These are phyloP conservation scores for Microcyclosporella mali DNA, from an alignment of 2,329 filamentous ascomycete genomes.

Conservation along the genomic window DNA sequence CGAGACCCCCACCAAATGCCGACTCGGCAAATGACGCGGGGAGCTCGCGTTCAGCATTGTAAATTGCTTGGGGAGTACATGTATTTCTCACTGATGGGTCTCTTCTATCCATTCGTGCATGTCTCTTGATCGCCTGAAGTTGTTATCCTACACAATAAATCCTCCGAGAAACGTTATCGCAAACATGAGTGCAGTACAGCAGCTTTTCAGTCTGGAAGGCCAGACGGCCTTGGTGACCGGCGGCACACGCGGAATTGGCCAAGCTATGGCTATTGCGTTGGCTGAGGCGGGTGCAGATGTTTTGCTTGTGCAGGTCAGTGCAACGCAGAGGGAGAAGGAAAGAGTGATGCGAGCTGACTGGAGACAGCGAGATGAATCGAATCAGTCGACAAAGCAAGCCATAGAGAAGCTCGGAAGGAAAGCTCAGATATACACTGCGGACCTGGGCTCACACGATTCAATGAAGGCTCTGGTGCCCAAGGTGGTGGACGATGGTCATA, in stretches of 20 bases:
- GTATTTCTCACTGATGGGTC: too few species aligned
- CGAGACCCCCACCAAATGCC: too few species aligned
- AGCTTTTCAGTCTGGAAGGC: slow-evolving; percentile 46
- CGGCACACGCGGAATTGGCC: slow-evolving; percentile 46
- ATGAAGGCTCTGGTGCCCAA: slow-evolving; percentile 56
- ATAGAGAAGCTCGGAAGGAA: slow-evolving; percentile 62
- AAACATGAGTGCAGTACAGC: slow-evolving; percentile 32
- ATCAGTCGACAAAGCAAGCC: slow-evolving; percentile 51
- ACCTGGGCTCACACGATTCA: slow-evolving; percentile 57
- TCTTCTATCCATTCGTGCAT: too few species aligned
- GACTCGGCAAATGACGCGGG: too few species aligned
- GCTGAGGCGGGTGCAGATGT: slow-evolving; percentile 48
- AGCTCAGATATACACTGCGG: slow-evolving; percentile 61
- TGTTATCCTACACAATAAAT: too few species aligned
- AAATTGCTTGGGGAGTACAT: too few species aligned
- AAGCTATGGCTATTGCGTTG: slow-evolving; percentile 46
- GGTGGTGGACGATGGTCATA: slow-evolving; percentile 55
- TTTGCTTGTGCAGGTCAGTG: slow-evolving; percentile 42
- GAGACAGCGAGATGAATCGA: slow-evolving; percentile 50
- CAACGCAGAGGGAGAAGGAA: not conserved
- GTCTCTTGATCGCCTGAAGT: too few species aligned
- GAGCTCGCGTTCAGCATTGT: too few species aligned
- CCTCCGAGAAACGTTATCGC: too few species aligned
- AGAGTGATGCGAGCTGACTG: slow-evolving; percentile 3
- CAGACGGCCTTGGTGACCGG: slow-evolving; percentile 47